Evolutionary conservation across 371 early-diverging fungal genomes (phyloP).

Genomic region (Mucor lusitanicus): DNA sequence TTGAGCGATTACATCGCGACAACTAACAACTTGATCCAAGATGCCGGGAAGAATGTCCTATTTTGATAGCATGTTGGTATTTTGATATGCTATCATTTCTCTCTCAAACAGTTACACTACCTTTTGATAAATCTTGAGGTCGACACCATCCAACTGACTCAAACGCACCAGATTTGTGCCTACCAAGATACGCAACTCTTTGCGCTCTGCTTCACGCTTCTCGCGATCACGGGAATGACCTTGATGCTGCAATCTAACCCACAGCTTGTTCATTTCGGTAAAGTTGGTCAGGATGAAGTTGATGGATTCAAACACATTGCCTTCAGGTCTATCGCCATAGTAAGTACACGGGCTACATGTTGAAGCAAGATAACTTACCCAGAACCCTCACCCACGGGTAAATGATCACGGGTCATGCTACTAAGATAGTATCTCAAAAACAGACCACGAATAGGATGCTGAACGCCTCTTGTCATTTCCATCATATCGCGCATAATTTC

Average conservation of each 20-base stretch:
- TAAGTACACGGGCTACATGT: neutral
- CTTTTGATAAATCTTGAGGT: constrained; percentile 73
- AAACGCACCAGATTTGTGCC: constrained; percentile 91
- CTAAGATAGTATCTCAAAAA: constrained; percentile 93
- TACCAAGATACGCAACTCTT: constrained; percentile 90
- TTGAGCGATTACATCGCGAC: constrained; percentile 97
- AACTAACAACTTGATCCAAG: constrained; percentile 93
- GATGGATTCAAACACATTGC: constrained; percentile 86
- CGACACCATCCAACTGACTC: constrained; percentile 84
- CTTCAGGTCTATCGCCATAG: constrained; percentile 62
- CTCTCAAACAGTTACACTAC: constrained; percentile 21
- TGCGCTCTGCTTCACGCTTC: constrained; percentile 89
- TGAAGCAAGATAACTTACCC: constrained; percentile 38
- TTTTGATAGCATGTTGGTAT: neutral
- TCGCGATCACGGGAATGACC: constrained; percentile 91
- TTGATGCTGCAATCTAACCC: constrained; percentile 95
- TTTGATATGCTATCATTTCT: neutral
- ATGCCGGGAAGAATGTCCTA: constrained; percentile 74
- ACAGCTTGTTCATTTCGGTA: constrained; percentile 97
- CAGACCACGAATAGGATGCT: constrained; percentile 95
- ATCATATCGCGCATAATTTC: constrained; percentile 97
- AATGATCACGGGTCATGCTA: constrained; percentile 88
- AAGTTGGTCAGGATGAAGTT: constrained; percentile 92
- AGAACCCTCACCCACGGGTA: constrained; percentile 63
- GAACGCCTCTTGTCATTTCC: constrained; percentile 96